Evolutionary conservation across 2,329 filamentous ascomycete species (phyloP), one percentile per base, ranked within the genome.

Genomic region (Exserohilum rostratum): DNA sequence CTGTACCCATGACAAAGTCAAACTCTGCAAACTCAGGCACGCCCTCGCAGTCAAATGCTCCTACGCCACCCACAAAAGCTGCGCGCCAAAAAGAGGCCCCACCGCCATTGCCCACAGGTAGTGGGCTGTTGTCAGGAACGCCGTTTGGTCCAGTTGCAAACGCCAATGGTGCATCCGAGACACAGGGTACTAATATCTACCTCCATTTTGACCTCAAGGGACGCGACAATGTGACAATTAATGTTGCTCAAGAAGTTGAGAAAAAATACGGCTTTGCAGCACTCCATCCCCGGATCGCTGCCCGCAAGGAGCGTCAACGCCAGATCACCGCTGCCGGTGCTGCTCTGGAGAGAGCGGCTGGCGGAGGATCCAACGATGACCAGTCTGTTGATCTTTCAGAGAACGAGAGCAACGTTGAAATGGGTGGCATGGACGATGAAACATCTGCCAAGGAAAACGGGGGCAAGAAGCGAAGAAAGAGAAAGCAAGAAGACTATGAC

Each of bases 221-320:
- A 35, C 87, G 90, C 65, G 89, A 86, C 31, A 96, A 96, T 73
- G 91, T 93, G 63, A 93, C 96, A 57, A 87, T 99, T 77, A 98
- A 98, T 74, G 97, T 98, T 62, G 93, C 93, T 68, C 90, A 91
- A 39, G 83, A 98, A 76, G 95, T 96, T 10, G 91, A 96, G 76
- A 92, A 96, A 60, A 90, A 89, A 58, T 98, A 97, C 73, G 95
- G 95, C 20, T 96, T 93, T 82, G 92, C 96, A 58, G 95, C 93
- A 0, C 82, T 98, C 31, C 93, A 98, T 72, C 95, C 95, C 27
- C 89, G 93, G 6, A 83, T 96, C 58, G 95, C 95, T 2, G 93
- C 93, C 29, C 91, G 95, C 61, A 88, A 90, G 60, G 91, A 96
- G 66, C 89, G 91, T 50, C 88, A 96, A 65, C 89, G 91, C 15